Percentiles rank a stretch among this genome's conserved stretches.
Conservation (phyloP, 345 rosid species). For the Melaleuca quinquenervia region DNA sequence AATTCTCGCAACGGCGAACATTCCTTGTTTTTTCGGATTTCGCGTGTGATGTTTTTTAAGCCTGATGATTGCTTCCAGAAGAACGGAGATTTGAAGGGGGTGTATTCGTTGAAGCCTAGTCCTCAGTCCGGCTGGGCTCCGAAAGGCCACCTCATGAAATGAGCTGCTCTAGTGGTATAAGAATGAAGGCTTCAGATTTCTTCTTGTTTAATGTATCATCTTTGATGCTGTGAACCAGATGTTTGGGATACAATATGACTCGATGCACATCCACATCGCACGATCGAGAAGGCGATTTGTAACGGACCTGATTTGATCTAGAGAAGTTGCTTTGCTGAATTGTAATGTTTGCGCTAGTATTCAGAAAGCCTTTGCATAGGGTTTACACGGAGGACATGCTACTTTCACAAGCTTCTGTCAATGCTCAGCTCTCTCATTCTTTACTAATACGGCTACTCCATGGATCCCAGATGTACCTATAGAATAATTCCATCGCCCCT, state of each 20-base stretch:
- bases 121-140: neutral
- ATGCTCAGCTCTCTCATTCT: too few relatives aligned
- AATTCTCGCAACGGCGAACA: neutral
- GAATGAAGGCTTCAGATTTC: neutral
- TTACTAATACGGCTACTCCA: too few relatives aligned
- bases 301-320: neutral
- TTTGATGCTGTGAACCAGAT: neutral
- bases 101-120: neutral
- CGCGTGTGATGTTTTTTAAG: neutral
- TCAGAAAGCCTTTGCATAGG: neutral
- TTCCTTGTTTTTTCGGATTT: neutral
- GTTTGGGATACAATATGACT: neutral
- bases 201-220: neutral
- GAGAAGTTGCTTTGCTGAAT: neutral
- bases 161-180: neutral
- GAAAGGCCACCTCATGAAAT: neutral
- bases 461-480: too few relatives aligned
- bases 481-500: too few relatives aligned
- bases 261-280: neutral
- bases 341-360: neutral
- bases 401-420: too few relatives aligned
- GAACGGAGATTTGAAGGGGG: conserved; percentile 3
- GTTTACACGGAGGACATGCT: too few relatives aligned
- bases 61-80: neutral
- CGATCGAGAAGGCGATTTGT: neutral